Conservation (phyloP, 1,139 yeast species). For the Yamadazyma membranifaciens region DNA sequence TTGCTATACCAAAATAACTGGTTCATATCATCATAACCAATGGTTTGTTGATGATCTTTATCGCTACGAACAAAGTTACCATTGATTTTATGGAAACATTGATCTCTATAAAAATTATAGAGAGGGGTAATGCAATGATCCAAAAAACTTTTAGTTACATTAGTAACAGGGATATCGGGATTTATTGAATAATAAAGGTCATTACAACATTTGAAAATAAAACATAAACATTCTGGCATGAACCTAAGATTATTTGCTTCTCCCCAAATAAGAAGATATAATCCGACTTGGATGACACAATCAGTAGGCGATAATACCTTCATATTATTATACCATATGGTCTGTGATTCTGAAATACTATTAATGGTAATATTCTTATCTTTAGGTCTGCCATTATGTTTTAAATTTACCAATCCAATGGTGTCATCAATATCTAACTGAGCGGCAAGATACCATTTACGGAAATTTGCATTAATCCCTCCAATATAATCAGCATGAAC, state of each 20-base stretch:
- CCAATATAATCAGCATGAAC: conserved; percentile 81
- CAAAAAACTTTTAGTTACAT: conserved; percentile 39
- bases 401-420: conserved; percentile 65
- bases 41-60: conserved; percentile 50
- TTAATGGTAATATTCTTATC: conserved; percentile 34
- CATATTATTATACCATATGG: conserved; percentile 70
- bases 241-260: conserved; percentile 82
- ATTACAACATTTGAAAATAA: conserved; percentile 72
- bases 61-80: conserved; percentile 42
- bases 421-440: conserved; percentile 83
- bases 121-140: conserved; percentile 75
- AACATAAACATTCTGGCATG: conserved; percentile 84
- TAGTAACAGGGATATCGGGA: conserved; percentile 22
- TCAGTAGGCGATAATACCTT: conserved; percentile 49
- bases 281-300: conserved; percentile 61
- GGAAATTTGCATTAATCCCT: conserved; percentile 86
- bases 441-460: conserved; percentile 96
- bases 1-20: conserved; percentile 59
- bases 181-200: conserved; percentile 59
- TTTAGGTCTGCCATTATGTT: conserved; percentile 34
- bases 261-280: conserved; percentile 82
- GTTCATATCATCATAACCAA: conserved; percentile 67
- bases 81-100: conserved; percentile 41
- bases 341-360: conserved; percentile 67
- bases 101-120: conserved; percentile 59